A percentile compares a stretch with the other conserved stretches of the same genome.
These are phyloP conservation scores for Xylaria sp. DNA, from an alignment of 2,329 filamentous ascomycete species.

Conservation along the genomic window DNA sequence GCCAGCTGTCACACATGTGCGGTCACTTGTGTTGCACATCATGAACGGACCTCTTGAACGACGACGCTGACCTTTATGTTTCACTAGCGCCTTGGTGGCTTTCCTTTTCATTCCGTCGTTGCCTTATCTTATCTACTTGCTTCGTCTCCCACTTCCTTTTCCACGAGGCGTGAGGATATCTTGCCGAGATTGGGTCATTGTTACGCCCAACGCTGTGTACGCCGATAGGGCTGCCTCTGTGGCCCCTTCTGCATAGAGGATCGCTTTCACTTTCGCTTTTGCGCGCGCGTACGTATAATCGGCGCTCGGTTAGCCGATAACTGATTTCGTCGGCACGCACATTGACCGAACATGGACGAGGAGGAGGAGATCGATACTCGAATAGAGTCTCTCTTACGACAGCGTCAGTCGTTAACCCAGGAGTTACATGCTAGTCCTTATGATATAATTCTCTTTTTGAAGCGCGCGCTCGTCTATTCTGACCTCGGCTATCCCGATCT, in stretches of 20 bases:
- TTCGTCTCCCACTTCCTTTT: not conserved
- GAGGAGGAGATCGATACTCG: slow-evolving; percentile 47
- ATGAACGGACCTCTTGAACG: slow-evolving; percentile 10
- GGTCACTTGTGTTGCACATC: slow-evolving; percentile 19
- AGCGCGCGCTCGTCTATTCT: slow-evolving; percentile 73
- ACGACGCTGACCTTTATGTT: slow-evolving; percentile 17
- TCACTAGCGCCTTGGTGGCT: slow-evolving; percentile 1
- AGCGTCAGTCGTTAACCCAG: slow-evolving; percentile 63
- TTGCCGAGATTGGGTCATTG: not conserved
- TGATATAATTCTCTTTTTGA: slow-evolving; percentile 68
- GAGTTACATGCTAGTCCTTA: slow-evolving; percentile 59
- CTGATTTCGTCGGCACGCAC: not conserved
- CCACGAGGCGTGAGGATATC: slow-evolving; percentile 5
- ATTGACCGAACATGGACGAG: slow-evolving; percentile 24
- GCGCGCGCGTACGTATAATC: slow-evolving; percentile 8
- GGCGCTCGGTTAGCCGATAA: not conserved
- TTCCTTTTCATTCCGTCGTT: slow-evolving; percentile 4
- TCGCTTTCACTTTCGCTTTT: not conserved
- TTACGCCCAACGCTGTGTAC: not conserved
- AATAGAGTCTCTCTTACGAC: slow-evolving; percentile 54
- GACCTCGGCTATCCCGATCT: slow-evolving; percentile 87
- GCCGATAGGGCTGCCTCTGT: not conserved
- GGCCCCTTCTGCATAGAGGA: not conserved
- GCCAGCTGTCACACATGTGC: slow-evolving; percentile 21
- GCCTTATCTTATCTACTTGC: slow-evolving; percentile 3